Base-by-base conservation (phyloP, 305 asterid species). In the Solanum hybrid region DNA sequence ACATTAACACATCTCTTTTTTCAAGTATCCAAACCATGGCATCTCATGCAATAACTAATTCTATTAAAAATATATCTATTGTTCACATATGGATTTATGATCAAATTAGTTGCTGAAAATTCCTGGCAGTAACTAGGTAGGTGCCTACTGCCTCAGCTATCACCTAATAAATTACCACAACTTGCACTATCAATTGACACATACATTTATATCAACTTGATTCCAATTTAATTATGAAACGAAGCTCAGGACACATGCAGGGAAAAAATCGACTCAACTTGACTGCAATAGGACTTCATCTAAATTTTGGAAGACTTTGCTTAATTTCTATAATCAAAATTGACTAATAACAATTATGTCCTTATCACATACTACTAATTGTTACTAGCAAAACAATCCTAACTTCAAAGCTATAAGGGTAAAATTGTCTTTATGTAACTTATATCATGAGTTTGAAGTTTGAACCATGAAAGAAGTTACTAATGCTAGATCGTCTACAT, bases 381-480 rank as follows among this genome's bases (percentile, higher is more conserved):
- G 69, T 57, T 57, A 18, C 24, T 6, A 57, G 69, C 24, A 57
- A 57, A 57, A 1, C 69, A 57, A 18, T 57, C 24, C 24, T 18
- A 18, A 57, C 10, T 57, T 57, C 69, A 57, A 18, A 57, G 11
- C 24, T 18, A 57, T 16, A 2, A 11, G 10, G 4, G 67, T 57
- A 18, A 57, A 57, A 16, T 57, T 16, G 24, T 12, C 2, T 71
- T 26, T 11, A 26, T 71, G 4, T 26, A 12, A 26, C 0, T 1
- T 11, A 73, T 24, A 5, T 71, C 9, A 26, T 2, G 18, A 3
- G 10, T 73, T 73, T 3, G 0, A 24, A 11, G n/a, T n/a, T n/a
- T n/a, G n/a, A n/a, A n/a, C 0, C 0, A 2, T 2, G 77, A 0
- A 71, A 11, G 1, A 1, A 26, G 0, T 5, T 35, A 6, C 2